These are phyloP conservation scores for Saussurea involucrata DNA, from an alignment of 129 eudicot species.

Conservation along the genomic window DNA sequence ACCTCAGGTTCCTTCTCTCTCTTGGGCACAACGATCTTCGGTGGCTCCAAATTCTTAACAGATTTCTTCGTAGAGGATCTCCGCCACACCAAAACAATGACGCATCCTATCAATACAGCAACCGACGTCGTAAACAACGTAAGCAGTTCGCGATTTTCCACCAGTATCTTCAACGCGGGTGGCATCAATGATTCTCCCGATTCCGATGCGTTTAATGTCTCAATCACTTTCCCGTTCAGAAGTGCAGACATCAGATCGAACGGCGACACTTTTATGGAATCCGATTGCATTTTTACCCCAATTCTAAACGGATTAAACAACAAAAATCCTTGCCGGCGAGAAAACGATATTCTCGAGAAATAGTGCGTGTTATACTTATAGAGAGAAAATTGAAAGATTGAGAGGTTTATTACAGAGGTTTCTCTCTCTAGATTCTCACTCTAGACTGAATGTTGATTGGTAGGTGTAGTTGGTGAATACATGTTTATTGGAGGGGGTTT, in stretches of 20 bases:
- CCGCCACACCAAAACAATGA: slow-evolving; percentile 58
- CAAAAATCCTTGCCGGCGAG: background rate
- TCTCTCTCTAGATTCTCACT: slow-evolving; percentile 20
- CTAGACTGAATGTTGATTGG: background rate
- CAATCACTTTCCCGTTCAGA: slow-evolving; percentile 45
- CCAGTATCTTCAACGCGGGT: slow-evolving; percentile 29
- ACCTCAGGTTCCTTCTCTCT: slow-evolving; percentile 41
- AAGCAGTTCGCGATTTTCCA: slow-evolving; percentile 48
- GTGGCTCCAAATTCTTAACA: slow-evolving; percentile 22
- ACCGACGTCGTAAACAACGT: slow-evolving; percentile 65
- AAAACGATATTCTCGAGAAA: background rate
- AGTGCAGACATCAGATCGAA: slow-evolving; percentile 62
- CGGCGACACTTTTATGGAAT: slow-evolving; percentile 60
- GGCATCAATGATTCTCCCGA: slow-evolving; percentile 27
- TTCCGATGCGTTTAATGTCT: slow-evolving; percentile 34
- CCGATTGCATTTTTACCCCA: slow-evolving; percentile 45
- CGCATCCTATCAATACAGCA: slow-evolving; percentile 71
- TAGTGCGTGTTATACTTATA: slow-evolving; percentile 1
- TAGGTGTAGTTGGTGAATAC: slow-evolving; percentile 17
- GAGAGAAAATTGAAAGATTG: slow-evolving; percentile 6
- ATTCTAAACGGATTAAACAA: background rate
- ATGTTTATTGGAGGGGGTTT: slow-evolving; percentile 16
- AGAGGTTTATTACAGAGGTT: background rate
- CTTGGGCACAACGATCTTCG: slow-evolving; percentile 39
- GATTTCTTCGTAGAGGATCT: slow-evolving; percentile 47